These are phyloP conservation scores for Venturia effusa DNA, from an alignment of 2,329 filamentous ascomycete species.

Conservation along the genomic window DNA sequence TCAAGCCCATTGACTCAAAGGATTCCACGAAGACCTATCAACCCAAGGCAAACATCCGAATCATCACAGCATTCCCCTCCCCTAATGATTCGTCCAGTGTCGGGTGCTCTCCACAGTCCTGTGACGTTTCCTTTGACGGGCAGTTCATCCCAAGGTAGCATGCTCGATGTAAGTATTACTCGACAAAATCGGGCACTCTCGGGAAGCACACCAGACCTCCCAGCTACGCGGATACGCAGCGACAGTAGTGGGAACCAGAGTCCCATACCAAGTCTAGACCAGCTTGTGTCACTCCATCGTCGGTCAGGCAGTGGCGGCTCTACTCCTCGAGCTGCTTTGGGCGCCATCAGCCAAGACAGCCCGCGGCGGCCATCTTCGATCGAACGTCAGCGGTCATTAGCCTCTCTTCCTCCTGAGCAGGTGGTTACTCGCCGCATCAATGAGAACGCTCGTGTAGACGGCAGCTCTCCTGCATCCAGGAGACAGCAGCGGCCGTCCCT, in stretches of 20 bases:
- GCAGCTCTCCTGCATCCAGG: not conserved
- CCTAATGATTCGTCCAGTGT: not conserved
- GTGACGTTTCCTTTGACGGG: not conserved
- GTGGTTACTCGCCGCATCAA: not conserved
- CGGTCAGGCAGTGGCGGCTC: constrained; percentile 8
- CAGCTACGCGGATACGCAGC: not conserved
- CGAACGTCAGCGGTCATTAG: not conserved
- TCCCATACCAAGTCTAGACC: constrained; percentile 1
- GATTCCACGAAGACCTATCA: constrained; percentile 4
- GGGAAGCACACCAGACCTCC: not conserved
- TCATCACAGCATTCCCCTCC: not conserved
- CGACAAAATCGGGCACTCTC: not conserved
- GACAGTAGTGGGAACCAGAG: not conserved
- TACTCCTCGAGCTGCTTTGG: not conserved
- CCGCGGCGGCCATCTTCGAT: not conserved
- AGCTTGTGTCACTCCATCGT: not conserved
- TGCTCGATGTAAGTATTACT: not conserved
- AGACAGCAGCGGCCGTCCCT: not conserved
- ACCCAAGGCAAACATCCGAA: not conserved
- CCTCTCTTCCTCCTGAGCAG: not conserved
- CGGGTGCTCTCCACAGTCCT: not conserved
- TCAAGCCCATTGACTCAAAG: not conserved
- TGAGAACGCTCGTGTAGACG: not conserved
- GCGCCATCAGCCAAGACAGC: not conserved
- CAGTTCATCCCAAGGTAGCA: not conserved